These are phyloP conservation scores for Eucalyptus polyanthemos DNA, from an alignment of 345 rosid genomes.

Conservation along the genomic window DNA sequence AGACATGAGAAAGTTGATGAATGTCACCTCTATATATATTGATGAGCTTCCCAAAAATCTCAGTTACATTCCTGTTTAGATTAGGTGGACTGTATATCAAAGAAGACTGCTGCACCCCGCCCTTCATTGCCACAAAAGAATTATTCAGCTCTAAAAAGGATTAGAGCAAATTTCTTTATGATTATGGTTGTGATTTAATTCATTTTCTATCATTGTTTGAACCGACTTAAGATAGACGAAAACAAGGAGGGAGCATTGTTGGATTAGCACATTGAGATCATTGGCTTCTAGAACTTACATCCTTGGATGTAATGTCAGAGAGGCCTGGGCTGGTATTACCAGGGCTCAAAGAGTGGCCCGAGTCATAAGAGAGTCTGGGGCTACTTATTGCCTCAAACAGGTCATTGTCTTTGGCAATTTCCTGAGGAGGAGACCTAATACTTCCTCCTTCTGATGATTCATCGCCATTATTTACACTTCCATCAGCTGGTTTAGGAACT, in stretches of 20 bases:
- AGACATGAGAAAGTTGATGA: neutral
- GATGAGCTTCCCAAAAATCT: conserved; percentile 83
- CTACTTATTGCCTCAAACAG: conserved; percentile 4
- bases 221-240: neutral
- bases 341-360: conserved; percentile 15
- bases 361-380: conserved; percentile 17
- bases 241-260: neutral
- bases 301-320: conserved; percentile 13
- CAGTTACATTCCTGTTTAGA: conserved; percentile 67
- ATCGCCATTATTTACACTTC: conserved; percentile 3
- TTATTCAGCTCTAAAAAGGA: neutral
- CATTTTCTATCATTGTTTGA: neutral
- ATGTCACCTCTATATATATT: conserved; percentile 72
- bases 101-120: conserved; percentile 2
- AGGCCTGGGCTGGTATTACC: conserved; percentile 12
- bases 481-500: neutral
- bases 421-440: conserved; percentile 18
- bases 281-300: conserved; percentile 25
- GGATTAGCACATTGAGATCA: neutral
- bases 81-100: conserved; percentile 72
- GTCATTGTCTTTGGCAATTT: neutral
- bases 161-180: neutral
- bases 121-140: neutral
- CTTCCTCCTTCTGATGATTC: conserved; percentile 23
- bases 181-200: neutral